phyloP scores from a whole-genome alignment of 805 yeast species.

The Isabelozyma pseudorhagii region DNA sequence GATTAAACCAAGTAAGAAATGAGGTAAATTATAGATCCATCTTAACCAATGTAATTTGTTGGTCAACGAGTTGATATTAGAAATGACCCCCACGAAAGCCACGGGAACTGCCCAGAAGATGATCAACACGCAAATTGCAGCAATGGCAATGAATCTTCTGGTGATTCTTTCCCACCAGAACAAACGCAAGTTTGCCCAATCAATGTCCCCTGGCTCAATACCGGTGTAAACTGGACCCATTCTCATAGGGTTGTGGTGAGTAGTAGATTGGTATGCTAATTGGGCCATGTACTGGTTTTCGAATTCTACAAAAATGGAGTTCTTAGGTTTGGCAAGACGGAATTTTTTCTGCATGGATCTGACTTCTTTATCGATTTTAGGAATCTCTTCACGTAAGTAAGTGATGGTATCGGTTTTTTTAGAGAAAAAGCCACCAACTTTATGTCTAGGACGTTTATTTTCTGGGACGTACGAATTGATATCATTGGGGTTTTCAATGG shows the following conservation, averaged over 20 bases:
- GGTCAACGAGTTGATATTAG: conserved; percentile 77
- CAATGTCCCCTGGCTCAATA: conserved; percentile 57
- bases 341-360: conserved; percentile 50
- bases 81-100: conserved; percentile 93
- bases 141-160: conserved; percentile 49
- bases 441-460: conserved; percentile 64
- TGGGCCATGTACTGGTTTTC: conserved; percentile 75
- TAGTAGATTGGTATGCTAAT: conserved; percentile 59
- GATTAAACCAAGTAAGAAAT: conserved; percentile 68
- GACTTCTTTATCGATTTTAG: conserved; percentile 55
- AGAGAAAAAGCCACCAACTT: conserved; percentile 41
- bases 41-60: conserved; percentile 67
- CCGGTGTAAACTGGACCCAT: conserved; percentile 62
- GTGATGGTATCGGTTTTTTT: conserved; percentile 61
- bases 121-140: conserved; percentile 54
- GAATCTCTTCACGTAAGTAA: conserved; percentile 54
- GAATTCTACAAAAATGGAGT: conserved; percentile 76
- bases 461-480: conserved; percentile 58
- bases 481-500: conserved; percentile 44
- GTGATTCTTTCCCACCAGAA: conserved; percentile 76
- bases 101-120: conserved; percentile 97
- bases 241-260: conserved; percentile 65
- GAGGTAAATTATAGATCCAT: conserved; percentile 75
- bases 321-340: conserved; percentile 56
- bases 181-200: conserved; percentile 72